These are phyloP conservation scores for Epichloe uncinata DNA, from an alignment of 2,329 filamentous ascomycete genomes.

Conservation along the genomic window DNA sequence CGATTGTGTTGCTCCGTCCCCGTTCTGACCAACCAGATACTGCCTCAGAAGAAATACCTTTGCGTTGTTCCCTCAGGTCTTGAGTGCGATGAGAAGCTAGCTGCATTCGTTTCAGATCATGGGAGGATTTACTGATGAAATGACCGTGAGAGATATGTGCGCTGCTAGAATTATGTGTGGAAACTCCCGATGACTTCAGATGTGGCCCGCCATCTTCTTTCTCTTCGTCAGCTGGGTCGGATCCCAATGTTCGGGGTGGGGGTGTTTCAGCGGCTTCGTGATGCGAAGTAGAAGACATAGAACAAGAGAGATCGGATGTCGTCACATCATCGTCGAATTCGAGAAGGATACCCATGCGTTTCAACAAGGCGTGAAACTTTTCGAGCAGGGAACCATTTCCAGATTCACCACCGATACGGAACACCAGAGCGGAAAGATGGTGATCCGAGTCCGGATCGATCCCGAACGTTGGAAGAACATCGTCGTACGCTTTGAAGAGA, in stretches of 20 bases:
- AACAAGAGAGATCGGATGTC: not conserved
- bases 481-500: constrained; percentile 70
- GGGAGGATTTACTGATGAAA: not conserved
- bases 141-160: not conserved
- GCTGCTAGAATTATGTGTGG: not conserved
- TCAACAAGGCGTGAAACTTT: constrained; percentile 57
- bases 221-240: not conserved
- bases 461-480: constrained; percentile 56
- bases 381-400: constrained; percentile 46
- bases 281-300: not conserved
- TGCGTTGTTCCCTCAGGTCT: not conserved
- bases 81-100: not conserved
- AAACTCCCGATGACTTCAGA: not conserved
- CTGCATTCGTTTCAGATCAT: not conserved
- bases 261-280: not conserved
- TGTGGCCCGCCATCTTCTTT: not conserved
- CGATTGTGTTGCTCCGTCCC: not conserved
- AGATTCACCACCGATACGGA: constrained; percentile 58
- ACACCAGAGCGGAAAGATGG: constrained; percentile 64
- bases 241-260: not conserved
- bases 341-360: constrained; percentile 57
- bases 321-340: constrained; percentile 37
- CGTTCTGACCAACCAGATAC: not conserved
- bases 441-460: constrained; percentile 61
- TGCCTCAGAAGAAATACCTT: not conserved